phyloP scores from a whole-genome alignment of 2,329 filamentous ascomycete genomes.

The Botrytis hyacinthi region DNA sequence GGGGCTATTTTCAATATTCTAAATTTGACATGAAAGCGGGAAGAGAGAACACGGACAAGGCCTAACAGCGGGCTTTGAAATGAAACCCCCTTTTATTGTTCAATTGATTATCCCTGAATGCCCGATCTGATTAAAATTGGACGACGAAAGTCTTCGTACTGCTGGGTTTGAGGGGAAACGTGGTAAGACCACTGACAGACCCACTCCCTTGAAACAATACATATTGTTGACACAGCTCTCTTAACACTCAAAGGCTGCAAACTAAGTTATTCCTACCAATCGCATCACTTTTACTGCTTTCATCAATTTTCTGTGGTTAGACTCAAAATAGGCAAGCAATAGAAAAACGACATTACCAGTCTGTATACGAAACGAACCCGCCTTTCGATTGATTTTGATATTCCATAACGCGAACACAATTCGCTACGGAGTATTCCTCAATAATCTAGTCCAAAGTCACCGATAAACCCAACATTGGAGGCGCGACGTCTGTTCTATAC shows the following conservation, averaged over 20 bases:
- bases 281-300: background rate
- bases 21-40: background rate
- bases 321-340: background rate
- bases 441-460: background rate
- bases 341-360: background rate
- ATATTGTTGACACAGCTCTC: background rate
- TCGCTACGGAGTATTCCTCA: background rate
- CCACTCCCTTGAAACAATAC: background rate
- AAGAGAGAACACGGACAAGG: no score
- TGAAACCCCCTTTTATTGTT: background rate
- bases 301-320: background rate
- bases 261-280: background rate
- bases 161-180: background rate
- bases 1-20: background rate
- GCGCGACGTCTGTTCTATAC: background rate
- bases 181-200: no score
- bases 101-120: background rate
- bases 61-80: rapidly evolving
- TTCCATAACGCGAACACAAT: background rate
- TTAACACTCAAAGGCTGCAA: background rate
- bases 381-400: background rate
- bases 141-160: background rate
- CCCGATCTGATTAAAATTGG: background rate
- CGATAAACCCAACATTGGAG: background rate
- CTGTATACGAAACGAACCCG: background rate